Evolutionary conservation across 2,329 filamentous ascomycete species (phyloP).

Genomic region (Sordariomycetes sp.): DNA sequence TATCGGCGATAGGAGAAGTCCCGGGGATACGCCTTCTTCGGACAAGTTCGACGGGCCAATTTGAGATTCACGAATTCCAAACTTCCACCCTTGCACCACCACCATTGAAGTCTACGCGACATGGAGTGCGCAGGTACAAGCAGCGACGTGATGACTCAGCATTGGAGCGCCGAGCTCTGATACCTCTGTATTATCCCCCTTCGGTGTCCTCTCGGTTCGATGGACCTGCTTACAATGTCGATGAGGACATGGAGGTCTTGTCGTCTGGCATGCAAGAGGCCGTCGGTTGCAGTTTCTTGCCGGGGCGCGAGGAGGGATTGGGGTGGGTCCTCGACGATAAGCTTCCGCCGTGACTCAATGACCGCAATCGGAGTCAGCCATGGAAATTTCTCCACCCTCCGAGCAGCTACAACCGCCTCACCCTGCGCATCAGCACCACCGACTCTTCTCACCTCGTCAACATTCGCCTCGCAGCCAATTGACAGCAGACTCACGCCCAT

Average conservation of each 20-base stretch:
- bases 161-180: not conserved
- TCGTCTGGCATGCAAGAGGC: not conserved
- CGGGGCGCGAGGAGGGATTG: not conserved
- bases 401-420: not conserved
- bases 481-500: not conserved
- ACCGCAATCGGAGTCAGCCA: not conserved
- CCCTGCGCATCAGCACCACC: not conserved
- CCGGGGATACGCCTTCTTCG: no score
- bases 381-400: not conserved
- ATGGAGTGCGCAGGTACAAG: no score
- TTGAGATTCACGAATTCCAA: no score
- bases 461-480: not conserved
- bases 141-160: not conserved
- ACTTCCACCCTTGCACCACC: no score
- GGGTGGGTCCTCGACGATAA: not conserved
- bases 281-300: not conserved
- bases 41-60: no score
- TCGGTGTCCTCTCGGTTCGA: not conserved
- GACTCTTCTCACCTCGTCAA: not conserved
- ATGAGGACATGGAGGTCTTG: not conserved
- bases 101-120: no score
- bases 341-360: not conserved
- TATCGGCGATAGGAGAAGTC: no score
- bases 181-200: not conserved
- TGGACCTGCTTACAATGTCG: not conserved